Evolutionary conservation across 768 basidiomycete genomes (phyloP), one percentile per base, ranked within the genome.

Genomic region (Lentinula guzmanii): DNA sequence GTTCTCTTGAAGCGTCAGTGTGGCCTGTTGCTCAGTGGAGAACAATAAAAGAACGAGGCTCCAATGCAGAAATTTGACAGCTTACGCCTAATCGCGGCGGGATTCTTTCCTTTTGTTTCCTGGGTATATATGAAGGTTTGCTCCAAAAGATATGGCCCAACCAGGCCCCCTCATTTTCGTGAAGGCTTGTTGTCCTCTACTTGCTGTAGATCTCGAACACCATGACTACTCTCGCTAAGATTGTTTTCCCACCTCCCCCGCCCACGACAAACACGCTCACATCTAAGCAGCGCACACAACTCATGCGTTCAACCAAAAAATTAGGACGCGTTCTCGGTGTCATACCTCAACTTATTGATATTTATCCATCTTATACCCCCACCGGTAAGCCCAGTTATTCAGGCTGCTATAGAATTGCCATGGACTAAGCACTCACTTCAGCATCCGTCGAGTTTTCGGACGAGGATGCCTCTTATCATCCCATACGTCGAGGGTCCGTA

Each of bases 211-310:
- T 61, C 51, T 60, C 39, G 7, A 39, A 11, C 21, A 24, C 53
- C 34, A 71, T 68, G 68, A 34, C 63, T 51, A 62, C 62, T 57
- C 51, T 61, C n/a, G 59, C 69, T 13, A 77, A 74, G 67, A 70
- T 77, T 10, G 73, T 77, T 6, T 79, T 75, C 60, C 82, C 83
- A 4, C 62, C 72, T 4, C 81, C 80, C 15, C 86, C 86, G 3
- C 84, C 85, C 0, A 89, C 86, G 24, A 80, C 75, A 15, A 87
- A 89, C 70, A 71, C 76, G 16, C 69, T 85, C 54, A 79, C 82
- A 6, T 63, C 76, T 1, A 66, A 76, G 24, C 82, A 86, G 69
- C 81, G 85, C n/a, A 68, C 76, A 8, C 82, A 82, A 58, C 78
- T 88, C 24, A 66, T 85, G 34, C 82, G 84, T 33, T 79, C 81